Evolutionary conservation across 768 basidiomycete genomes (phyloP).

Genomic region (Leucosporidium yakuticum): DNA sequence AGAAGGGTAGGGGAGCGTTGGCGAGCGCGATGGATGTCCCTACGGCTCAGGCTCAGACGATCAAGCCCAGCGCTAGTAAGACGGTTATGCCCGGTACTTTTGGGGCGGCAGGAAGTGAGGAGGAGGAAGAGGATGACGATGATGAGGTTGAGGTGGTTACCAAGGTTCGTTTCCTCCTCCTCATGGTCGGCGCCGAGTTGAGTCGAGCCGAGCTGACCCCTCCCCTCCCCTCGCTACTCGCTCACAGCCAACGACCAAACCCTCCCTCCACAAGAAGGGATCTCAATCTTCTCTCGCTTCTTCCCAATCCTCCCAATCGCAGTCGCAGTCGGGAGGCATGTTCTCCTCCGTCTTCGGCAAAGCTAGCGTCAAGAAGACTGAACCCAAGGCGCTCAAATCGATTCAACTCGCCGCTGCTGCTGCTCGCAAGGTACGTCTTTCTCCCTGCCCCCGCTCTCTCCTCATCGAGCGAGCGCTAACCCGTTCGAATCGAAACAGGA

Average conservation of each 20-base stretch:
- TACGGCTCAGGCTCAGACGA: background rate
- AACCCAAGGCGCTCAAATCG: constrained; percentile 67
- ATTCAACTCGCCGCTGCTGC: constrained; percentile 72
- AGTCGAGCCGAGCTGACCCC: constrained; percentile 6
- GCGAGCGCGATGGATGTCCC: constrained; percentile 1
- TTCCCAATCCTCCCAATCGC: constrained; percentile 54
- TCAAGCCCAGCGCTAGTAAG: constrained; percentile 1
- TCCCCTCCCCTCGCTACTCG: too few relatives aligned
- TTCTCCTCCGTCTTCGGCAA: background rate
- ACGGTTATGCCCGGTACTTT: constrained; percentile 23
- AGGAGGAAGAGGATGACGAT: constrained; percentile 10
- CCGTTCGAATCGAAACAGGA: constrained; percentile 52
- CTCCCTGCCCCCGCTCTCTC: background rate
- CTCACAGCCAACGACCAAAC: constrained; percentile 12
- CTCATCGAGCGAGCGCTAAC: constrained; percentile 5
- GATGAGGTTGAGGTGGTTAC: background rate
- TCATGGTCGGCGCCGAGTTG: background rate
- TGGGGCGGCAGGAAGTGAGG: constrained; percentile 13
- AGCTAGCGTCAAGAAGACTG: constrained; percentile 56
- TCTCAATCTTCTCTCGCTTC: constrained; percentile 49
- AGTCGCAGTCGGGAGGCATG: constrained; percentile 50
- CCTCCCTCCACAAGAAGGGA: constrained; percentile 2
- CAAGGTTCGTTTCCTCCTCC: background rate
- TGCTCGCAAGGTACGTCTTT: constrained; percentile 71
- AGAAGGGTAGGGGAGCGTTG: background rate